These are phyloP conservation scores for Monosporascus cannonballus DNA, from an alignment of 2,329 filamentous ascomycete species.

Conservation along the genomic window DNA sequence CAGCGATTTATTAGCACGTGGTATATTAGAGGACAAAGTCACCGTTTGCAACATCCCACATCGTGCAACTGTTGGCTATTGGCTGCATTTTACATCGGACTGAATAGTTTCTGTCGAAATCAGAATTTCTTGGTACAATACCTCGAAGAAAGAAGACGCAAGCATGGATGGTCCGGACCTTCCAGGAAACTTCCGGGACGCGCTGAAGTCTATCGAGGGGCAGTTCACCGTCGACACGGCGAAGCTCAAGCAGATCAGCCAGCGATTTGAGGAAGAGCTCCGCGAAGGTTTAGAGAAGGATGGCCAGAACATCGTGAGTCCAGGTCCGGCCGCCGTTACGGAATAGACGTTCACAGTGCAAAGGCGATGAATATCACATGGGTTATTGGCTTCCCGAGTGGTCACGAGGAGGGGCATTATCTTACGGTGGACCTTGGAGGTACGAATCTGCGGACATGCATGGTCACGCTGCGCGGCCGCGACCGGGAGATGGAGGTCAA, in stretches of 20 bases:
- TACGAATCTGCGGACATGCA: slow-evolving; percentile 66
- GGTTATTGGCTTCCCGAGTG: slow-evolving; percentile 1
- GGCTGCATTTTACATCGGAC: too few relatives aligned
- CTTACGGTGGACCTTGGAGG: slow-evolving; percentile 69
- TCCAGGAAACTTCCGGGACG: too few relatives aligned
- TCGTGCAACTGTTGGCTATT: too few relatives aligned
- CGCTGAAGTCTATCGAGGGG: slow-evolving; percentile 38
- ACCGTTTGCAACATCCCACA: too few relatives aligned
- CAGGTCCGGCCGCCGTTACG: background rate
- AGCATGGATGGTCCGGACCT: too few relatives aligned
- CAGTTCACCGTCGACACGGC: slow-evolving; percentile 57
- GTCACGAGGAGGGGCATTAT: slow-evolving; percentile 52
- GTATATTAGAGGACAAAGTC: too few relatives aligned
- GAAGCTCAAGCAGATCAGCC: slow-evolving; percentile 62
- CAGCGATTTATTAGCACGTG: too few relatives aligned
- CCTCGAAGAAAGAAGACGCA: too few relatives aligned
- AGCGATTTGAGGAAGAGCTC: slow-evolving; percentile 33
- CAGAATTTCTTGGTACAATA: too few relatives aligned
- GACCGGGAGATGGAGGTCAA: slow-evolving; percentile 55
- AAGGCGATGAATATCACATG: slow-evolving; percentile 4
- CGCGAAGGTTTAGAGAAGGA: slow-evolving; percentile 1
- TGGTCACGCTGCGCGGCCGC: slow-evolving; percentile 55
- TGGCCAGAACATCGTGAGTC: slow-evolving; percentile 12
- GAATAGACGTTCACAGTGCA: background rate
- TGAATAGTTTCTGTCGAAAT: too few relatives aligned